Evolutionary conservation across 2,329 filamentous ascomycete genomes (phyloP).

Genomic region (Biscogniauxia marginata): DNA sequence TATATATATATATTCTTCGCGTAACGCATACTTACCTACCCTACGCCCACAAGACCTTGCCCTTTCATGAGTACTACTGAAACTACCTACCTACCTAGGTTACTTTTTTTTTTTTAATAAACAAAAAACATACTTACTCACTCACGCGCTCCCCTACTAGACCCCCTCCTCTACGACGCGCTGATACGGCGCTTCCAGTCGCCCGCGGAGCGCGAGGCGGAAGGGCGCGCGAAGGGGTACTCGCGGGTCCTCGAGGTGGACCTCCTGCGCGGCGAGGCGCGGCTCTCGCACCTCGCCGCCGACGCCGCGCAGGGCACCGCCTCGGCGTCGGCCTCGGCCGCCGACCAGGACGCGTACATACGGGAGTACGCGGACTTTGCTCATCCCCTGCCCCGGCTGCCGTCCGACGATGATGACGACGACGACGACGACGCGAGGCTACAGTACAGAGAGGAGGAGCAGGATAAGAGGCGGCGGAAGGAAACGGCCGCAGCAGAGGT

Average conservation of each 20-base stretch:
- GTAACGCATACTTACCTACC: too few species aligned
- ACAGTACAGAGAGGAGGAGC: conserved; percentile 63
- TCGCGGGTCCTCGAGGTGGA: conserved; percentile 77
- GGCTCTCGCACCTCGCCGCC: conserved; percentile 56
- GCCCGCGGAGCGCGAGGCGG: conserved; percentile 68
- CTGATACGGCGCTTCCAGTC: conserved; percentile 77
- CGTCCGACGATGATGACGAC: neutral
- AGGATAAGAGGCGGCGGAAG: conserved; percentile 67
- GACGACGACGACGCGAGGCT: conserved; percentile 32
- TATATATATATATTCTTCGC: too few species aligned
- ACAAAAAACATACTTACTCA: too few species aligned
- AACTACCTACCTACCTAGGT: too few species aligned
- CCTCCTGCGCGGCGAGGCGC: conserved; percentile 72
- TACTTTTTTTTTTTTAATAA: too few species aligned
- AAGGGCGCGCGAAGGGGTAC: conserved; percentile 73
- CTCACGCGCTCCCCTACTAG: conserved; percentile 34
- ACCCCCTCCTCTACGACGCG: conserved; percentile 79
- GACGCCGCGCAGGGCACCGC: conserved; percentile 19
- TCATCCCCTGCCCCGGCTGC: too few species aligned
- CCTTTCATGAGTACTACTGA: too few species aligned
- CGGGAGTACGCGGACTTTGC: conserved; percentile 19
- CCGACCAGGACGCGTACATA: conserved; percentile 21
- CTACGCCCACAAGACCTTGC: too few species aligned
- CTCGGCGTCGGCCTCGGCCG: conserved; percentile 7
- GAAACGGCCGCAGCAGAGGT: neutral